A percentile compares a stretch with the other conserved stretches of the same genome.
Evolutionary conservation across 1,284 basidiomycete genomes (phyloP).

Genomic region (Earliella scabrosa): DNA sequence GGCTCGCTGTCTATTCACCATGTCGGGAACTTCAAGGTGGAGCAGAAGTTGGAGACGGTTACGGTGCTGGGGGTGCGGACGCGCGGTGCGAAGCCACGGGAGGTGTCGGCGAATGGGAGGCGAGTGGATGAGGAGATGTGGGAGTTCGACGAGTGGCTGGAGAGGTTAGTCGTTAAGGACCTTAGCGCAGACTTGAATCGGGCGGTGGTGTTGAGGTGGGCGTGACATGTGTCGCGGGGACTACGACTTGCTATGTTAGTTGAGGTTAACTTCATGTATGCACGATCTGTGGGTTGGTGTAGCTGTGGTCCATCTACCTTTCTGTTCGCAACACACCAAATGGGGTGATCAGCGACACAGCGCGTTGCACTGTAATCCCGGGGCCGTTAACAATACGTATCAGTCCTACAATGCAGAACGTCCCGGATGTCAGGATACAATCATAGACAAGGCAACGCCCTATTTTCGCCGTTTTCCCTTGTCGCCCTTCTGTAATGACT

Average conservation of each 20-base stretch:
- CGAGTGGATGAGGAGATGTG: constrained; percentile 15
- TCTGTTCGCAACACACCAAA: too few species aligned
- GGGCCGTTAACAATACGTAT: too few species aligned
- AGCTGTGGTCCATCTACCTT: too few species aligned
- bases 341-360: too few species aligned
- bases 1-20: constrained; percentile 41
- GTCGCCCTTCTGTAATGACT: constrained; percentile 29
- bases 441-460: neutral
- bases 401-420: too few species aligned
- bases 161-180: constrained; percentile 24
- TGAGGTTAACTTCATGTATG: too few species aligned
- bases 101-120: constrained; percentile 17
- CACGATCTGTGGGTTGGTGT: too few species aligned
- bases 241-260: too few species aligned
- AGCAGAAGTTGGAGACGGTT: constrained; percentile 35
- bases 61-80: constrained; percentile 41
- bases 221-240: too few species aligned
- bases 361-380: too few species aligned
- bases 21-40: constrained; percentile 37
- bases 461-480: constrained; percentile 11
- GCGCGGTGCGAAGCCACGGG: constrained; percentile 15
- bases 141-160: constrained; percentile 25
- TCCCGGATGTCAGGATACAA: too few species aligned
- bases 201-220: constrained; percentile 8
- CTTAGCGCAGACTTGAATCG: constrained; percentile 27